These are phyloP conservation scores for Apiospora rasikravindrae DNA, from an alignment of 2,329 filamentous ascomycete species.

Conservation along the genomic window DNA sequence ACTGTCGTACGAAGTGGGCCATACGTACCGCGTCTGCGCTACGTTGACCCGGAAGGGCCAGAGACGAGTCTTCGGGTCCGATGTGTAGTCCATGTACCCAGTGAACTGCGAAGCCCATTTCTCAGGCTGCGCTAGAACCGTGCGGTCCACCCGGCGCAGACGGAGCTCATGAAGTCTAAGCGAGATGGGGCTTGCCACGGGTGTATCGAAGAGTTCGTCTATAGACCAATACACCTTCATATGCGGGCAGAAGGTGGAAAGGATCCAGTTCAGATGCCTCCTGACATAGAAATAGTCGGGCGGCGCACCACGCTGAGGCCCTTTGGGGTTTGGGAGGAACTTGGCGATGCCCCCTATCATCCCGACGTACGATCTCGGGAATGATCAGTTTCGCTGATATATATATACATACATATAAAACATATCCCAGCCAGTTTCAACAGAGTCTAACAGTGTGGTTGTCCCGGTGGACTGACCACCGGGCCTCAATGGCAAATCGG, in stretches of 20 bases:
- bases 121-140: slow-evolving; percentile 33
- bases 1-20: slow-evolving; percentile 39
- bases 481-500: slow-evolving; percentile 52
- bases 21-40: slow-evolving; percentile 35
- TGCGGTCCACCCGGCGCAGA: slow-evolving; percentile 29
- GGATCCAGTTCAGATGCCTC: slow-evolving; percentile 36
- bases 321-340: slow-evolving; percentile 30
- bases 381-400: slow-evolving; percentile 45
- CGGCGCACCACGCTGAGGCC: slow-evolving; percentile 36
- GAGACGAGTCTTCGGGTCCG: slow-evolving; percentile 33
- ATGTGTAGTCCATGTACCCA: slow-evolving; percentile 32
- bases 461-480: slow-evolving; percentile 40
- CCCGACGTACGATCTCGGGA: slow-evolving; percentile 41
- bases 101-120: slow-evolving; percentile 32
- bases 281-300: slow-evolving; percentile 44
- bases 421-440: slow-evolving; percentile 26
- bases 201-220: slow-evolving; percentile 41
- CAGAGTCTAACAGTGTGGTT: slow-evolving; percentile 20
- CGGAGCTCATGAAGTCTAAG: slow-evolving; percentile 33
- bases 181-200: slow-evolving; percentile 33
- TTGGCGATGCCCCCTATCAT: slow-evolving; percentile 36
- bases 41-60: slow-evolving; percentile 42
- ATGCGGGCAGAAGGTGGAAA: slow-evolving; percentile 42
- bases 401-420: too few species aligned
- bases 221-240: slow-evolving; percentile 42